Conservation (phyloP, 495 filamentous ascomycete species). For the Aeminium ludgeri region DNA sequence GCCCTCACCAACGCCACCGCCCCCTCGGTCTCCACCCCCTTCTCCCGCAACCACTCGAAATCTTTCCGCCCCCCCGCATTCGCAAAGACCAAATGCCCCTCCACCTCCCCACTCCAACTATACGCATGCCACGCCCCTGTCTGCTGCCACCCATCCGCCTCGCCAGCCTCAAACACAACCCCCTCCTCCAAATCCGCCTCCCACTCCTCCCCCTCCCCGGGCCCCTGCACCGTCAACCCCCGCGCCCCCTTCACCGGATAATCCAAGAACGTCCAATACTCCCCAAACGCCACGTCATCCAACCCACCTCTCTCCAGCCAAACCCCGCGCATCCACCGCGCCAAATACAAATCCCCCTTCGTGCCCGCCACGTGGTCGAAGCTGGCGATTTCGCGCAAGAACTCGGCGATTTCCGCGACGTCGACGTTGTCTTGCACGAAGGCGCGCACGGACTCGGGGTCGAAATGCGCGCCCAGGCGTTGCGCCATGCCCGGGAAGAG, state of each 20-base stretch:
- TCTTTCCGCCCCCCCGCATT: slow-evolving; percentile 81
- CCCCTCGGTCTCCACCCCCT: slow-evolving; percentile 55
- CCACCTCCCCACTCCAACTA: slow-evolving; percentile 72
- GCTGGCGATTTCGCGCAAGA: slow-evolving; percentile 51
- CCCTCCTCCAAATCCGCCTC: slow-evolving; percentile 74
- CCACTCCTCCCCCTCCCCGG: slow-evolving; percentile 51
- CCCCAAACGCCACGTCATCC: slow-evolving; percentile 53
- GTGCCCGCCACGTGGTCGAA: slow-evolving; percentile 84
- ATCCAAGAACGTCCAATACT: slow-evolving; percentile 76
- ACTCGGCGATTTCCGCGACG: slow-evolving; percentile 46
- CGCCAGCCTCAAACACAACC: too few relatives aligned
- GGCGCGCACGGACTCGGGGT: slow-evolving; percentile 49
- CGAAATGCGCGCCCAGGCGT: slow-evolving; percentile 31
- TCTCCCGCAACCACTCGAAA: slow-evolving; percentile 51
- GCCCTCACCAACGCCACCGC: slow-evolving; percentile 73
- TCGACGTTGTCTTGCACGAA: slow-evolving; percentile 57
- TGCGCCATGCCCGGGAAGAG: slow-evolving; percentile 38
- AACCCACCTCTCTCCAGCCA: slow-evolving; percentile 48
- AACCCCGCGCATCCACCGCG: slow-evolving; percentile 59
- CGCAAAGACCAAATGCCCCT: slow-evolving; percentile 84
- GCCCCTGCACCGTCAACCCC: slow-evolving; percentile 66
- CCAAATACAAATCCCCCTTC: slow-evolving; percentile 69
- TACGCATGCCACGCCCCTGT: slow-evolving; percentile 73
- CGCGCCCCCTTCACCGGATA: slow-evolving; percentile 65
- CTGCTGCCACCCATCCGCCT: slow-evolving; percentile 37